Percentiles rank a stretch among this genome's conserved stretches.
Conservation (phyloP, 768 basidiomycete genomes). For the Mycena sanguinolenta region DNA sequence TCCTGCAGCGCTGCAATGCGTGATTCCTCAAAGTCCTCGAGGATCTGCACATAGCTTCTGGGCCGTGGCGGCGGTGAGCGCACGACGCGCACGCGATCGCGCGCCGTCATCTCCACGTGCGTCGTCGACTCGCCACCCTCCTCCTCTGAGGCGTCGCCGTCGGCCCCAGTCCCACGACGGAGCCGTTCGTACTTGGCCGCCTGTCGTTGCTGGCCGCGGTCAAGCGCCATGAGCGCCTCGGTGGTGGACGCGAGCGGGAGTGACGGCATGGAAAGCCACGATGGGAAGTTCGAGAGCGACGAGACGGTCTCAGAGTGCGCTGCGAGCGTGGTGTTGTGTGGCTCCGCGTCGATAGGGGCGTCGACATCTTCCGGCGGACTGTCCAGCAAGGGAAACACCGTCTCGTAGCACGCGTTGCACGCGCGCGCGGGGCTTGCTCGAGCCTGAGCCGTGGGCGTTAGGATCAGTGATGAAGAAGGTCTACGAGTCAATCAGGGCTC, state of each 20-base stretch:
- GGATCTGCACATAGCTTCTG: slow-evolving; percentile 74
- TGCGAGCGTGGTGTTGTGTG: slow-evolving; percentile 7
- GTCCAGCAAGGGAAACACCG: slow-evolving; percentile 79
- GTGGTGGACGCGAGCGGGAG: slow-evolving; percentile 55
- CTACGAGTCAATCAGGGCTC: slow-evolving; percentile 52
- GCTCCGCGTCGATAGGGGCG: slow-evolving; percentile 21
- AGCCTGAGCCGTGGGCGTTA: slow-evolving; percentile 48
- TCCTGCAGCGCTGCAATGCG: slow-evolving; percentile 26
- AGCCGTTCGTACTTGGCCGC: slow-evolving; percentile 41
- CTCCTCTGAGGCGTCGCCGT: slow-evolving; percentile 30
- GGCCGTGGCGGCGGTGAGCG: slow-evolving; percentile 60
- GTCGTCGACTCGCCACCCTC: slow-evolving; percentile 21
- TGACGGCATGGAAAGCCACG: slow-evolving; percentile 70
- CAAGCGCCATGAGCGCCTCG: slow-evolving; percentile 65
- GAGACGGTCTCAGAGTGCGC: slow-evolving; percentile 55
- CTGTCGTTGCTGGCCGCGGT: slow-evolving; percentile 37
- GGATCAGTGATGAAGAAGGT: slow-evolving; percentile 85
- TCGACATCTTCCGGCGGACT: slow-evolving; percentile 23
- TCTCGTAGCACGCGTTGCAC: slow-evolving; percentile 89
- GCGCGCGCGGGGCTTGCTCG: slow-evolving; percentile 77
- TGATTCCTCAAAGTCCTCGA: slow-evolving; percentile 70
- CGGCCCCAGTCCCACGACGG: slow-evolving; percentile 19
- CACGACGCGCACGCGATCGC: slow-evolving; percentile 48
- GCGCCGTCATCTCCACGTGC: slow-evolving; percentile 36
- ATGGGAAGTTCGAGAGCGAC: slow-evolving; percentile 66